Percentiles rank a stretch among this genome's conserved stretches.
Evolutionary conservation across 116 monocot genomes (phyloP).

Genomic region (Iris pallida): DNA sequence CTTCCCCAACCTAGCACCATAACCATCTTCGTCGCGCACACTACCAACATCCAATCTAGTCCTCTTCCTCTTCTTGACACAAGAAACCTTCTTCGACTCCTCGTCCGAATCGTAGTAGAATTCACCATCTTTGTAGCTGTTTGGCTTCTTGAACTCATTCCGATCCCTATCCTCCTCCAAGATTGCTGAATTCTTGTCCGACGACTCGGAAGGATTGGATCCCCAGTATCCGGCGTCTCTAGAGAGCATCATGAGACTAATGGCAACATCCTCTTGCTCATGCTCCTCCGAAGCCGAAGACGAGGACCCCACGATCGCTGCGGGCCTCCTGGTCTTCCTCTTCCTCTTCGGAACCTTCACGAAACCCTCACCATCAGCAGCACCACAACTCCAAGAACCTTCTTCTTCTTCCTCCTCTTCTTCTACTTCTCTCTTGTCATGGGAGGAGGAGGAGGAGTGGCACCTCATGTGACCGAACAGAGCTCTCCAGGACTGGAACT

Average conservation of each 20-base stretch:
- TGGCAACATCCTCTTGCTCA: constrained; percentile 39
- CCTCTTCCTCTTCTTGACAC: constrained; percentile 2
- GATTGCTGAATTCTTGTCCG: constrained; percentile 28
- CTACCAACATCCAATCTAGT: too few relatives aligned
- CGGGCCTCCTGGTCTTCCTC: constrained; percentile 17
- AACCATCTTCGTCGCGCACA: neutral
- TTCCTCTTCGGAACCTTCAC: constrained; percentile 12
- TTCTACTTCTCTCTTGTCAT: too few relatives aligned
- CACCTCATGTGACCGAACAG: constrained; percentile 38
- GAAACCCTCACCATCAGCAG: neutral
- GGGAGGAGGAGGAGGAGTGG: too few relatives aligned
- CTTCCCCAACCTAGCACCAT: neutral
- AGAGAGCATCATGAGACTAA: constrained; percentile 51
- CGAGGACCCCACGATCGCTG: neutral
- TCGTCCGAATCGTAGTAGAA: neutral
- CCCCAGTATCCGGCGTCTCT: constrained; percentile 12
- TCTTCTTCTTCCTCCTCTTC: constrained; percentile 8
- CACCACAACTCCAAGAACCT: constrained; percentile 6
- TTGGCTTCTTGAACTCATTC: neutral
- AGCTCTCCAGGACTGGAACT: constrained; percentile 24
- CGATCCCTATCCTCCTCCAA: neutral
- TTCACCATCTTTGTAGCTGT: neutral
- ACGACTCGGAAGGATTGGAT: neutral
- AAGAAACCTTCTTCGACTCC: neutral
- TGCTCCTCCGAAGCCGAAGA: constrained; percentile 8